Base-by-base conservation (phyloP, 1,284 basidiomycete species). In the Inonotus hispidus region DNA sequence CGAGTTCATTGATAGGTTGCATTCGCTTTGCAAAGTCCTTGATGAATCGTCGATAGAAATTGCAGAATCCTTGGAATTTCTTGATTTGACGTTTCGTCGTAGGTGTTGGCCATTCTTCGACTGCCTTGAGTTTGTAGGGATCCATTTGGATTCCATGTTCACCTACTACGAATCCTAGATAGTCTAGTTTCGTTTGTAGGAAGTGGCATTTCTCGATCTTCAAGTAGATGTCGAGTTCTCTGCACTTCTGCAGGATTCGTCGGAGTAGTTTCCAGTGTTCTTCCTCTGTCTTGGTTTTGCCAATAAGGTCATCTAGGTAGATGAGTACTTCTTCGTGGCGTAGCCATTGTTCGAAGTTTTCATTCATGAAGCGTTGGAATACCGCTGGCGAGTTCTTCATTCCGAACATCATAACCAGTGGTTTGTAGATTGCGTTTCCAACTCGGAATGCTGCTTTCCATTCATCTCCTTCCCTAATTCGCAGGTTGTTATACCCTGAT, bases 161-260 rank as follows among this genome's bases (percentile, higher is more conserved):
- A 5, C 56, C 49, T 2, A 61, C 57, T 53, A 67, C 53, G 27
- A 58, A 56, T 23, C 60, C 63, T 13, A 63, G 46, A 47, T 62
- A 62, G 53, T 62, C 60, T 25, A 63, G 59, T n/a, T 64, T 10
- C 4, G 37, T 25, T 5, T 53, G n/a, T 49, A 65, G 55, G 62
- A 74, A 74, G 16, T 68, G 57, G 56, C 72, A 73, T 57, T 75
- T 74, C 47, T 64, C 59, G 2, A 63, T 14, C 46, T 74, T 72
- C 38, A 64, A 45, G 43, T 60, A 66, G 0, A 74, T 67, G 0
- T 55, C 46, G n/a, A 49, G 23, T 13, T 49, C 46, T 25, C 46
- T 32, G 21, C 43, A 35, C n/a, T 57, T 57, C 19, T 65, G 49
- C 2, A 77, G 67, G 13, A 68, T 50, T 10, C 63, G n/a, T 2